Conservation (phyloP, 768 basidiomycete species). For the Harrya chromipes region DNA sequence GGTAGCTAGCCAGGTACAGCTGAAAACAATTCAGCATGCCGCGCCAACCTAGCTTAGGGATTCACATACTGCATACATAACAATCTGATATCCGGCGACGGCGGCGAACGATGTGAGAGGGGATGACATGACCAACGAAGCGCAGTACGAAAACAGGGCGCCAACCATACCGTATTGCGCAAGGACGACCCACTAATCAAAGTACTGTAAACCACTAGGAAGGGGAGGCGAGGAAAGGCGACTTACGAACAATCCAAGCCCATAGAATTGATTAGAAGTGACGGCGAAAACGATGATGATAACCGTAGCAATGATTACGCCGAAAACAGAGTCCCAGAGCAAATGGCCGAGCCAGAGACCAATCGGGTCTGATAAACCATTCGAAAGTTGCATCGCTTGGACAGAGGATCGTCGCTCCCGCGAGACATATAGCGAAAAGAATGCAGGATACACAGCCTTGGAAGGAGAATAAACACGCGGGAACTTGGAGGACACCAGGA, state of each 20-base stretch:
- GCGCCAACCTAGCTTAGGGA: background rate
- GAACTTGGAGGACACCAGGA: background rate
- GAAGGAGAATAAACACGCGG: background rate
- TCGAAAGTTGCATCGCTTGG: constrained; percentile 80
- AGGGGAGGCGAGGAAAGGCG: background rate
- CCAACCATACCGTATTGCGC: constrained; percentile 68
- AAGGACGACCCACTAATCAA: constrained; percentile 61
- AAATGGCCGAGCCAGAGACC: constrained; percentile 81
- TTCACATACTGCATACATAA: constrained; percentile 64
- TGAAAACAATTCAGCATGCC: constrained; percentile 22
- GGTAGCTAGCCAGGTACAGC: constrained; percentile 65
- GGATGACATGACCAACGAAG: constrained; percentile 57
- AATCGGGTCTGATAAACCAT: constrained; percentile 65
- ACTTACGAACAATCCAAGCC: constrained; percentile 61
- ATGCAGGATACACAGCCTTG: constrained; percentile 76
- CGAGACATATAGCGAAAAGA: constrained; percentile 75
- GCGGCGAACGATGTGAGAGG: constrained; percentile 72
- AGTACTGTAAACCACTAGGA: background rate
- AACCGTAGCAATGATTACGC: constrained; percentile 57
- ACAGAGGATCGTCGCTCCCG: constrained; percentile 65
- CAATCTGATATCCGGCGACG: constrained; percentile 68
- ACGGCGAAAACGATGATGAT: constrained; percentile 60
- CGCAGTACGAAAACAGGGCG: constrained; percentile 66
- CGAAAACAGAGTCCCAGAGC: constrained; percentile 64
- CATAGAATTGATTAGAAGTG: constrained; percentile 61